phyloP scores from a whole-genome alignment of 2,329 filamentous ascomycete species.

The Fusarium lyarnte region DNA sequence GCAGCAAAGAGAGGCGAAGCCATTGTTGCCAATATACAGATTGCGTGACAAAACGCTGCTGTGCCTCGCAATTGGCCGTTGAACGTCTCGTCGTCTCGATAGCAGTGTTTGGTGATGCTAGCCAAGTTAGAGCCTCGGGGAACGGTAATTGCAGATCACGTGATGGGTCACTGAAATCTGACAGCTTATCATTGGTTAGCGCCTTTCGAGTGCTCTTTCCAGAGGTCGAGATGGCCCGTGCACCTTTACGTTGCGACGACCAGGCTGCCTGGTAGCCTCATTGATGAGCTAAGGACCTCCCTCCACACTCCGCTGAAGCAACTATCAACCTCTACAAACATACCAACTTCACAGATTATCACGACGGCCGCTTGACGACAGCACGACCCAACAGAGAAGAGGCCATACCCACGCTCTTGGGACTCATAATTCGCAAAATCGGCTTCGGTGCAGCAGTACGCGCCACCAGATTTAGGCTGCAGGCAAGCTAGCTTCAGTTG shows the following conservation, averaged over 20 bases:
- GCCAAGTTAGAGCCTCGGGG: conserved; percentile 38
- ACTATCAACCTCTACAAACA: conserved; percentile 22
- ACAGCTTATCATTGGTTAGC: conserved; percentile 25
- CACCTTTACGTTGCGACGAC: conserved; percentile 42
- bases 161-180: conserved; percentile 39
- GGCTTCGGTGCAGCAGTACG: not conserved
- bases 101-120: conserved; percentile 41
- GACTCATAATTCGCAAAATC: not conserved
- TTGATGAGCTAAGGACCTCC: conserved; percentile 38
- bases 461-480: conserved; percentile 22
- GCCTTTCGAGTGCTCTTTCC: not conserved
- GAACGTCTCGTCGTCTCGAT: conserved; percentile 36
- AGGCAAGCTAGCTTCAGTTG: conserved; percentile 35
- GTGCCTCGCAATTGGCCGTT: conserved; percentile 47
- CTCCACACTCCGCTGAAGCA: conserved; percentile 37
- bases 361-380: not conserved
- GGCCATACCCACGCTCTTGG: not conserved
- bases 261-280: conserved; percentile 55
- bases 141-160: conserved; percentile 41
- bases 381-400: not conserved
- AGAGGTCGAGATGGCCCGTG: conserved; percentile 33
- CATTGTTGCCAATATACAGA: conserved; percentile 56
- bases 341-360: not conserved
- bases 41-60: conserved; percentile 45
- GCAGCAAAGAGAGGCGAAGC: conserved; percentile 65